A percentile compares a stretch with the other conserved stretches of the same genome.
Evolutionary conservation across 2,329 filamentous ascomycete genomes (phyloP).

Genomic region (Elsinoe australis): DNA sequence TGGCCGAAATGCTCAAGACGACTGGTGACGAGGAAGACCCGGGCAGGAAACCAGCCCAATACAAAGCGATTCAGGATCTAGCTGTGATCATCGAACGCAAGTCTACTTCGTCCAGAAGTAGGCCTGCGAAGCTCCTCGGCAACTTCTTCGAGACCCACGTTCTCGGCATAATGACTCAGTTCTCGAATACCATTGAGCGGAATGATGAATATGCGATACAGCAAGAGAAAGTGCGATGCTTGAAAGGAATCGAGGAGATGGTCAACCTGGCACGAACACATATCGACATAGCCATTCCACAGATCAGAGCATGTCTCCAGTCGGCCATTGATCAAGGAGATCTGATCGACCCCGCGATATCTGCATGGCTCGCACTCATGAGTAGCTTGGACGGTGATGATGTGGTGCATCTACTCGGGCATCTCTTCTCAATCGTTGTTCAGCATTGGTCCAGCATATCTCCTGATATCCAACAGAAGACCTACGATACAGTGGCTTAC

Average conservation of each 20-base stretch:
- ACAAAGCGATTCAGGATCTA: constrained; percentile 44
- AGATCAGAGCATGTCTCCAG: constrained; percentile 89
- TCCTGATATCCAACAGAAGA: constrained; percentile 50
- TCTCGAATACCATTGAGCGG: constrained; percentile 73
- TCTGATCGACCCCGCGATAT: constrained; percentile 71
- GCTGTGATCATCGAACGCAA: constrained; percentile 42
- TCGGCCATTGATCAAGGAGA: constrained; percentile 68
- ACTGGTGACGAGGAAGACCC: constrained; percentile 59
- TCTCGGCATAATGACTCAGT: constrained; percentile 74
- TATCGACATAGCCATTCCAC: constrained; percentile 72
- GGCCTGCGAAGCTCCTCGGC: constrained; percentile 50
- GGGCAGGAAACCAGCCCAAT: constrained; percentile 37
- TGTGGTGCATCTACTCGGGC: constrained; percentile 70
- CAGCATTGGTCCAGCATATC: constrained; percentile 69
- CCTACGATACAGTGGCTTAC: constrained; percentile 55
- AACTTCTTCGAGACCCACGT: constrained; percentile 76
- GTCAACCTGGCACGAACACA: constrained; percentile 66
- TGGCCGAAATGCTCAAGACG: constrained; percentile 73
- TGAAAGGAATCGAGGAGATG: constrained; percentile 82
- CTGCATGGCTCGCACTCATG: constrained; percentile 76
- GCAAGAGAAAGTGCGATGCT: constrained; percentile 64
- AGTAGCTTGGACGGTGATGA: constrained; percentile 68
- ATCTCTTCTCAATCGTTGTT: constrained; percentile 79
- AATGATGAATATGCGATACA: constrained; percentile 19
- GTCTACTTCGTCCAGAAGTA: constrained; percentile 40